A percentile compares a stretch with the other conserved stretches of the same genome.
phyloP scores from a whole-genome alignment of 1,139 yeast genomes.

The Blastobotrys capitulatus region DNA sequence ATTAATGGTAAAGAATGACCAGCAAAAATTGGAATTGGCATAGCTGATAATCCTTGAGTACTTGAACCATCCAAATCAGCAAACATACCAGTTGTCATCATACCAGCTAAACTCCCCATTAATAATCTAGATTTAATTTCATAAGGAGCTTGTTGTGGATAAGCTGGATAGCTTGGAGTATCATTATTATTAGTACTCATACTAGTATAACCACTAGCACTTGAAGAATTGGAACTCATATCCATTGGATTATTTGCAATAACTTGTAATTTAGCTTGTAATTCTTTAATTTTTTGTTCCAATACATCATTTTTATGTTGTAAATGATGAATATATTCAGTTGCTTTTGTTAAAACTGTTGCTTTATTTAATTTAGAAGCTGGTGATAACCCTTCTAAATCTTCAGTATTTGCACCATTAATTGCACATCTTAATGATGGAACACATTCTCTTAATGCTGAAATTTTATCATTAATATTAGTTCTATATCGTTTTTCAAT shows the following conservation, averaged over 20 bases:
- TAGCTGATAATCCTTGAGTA: conserved; percentile 30
- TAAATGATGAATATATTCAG: conserved; percentile 82
- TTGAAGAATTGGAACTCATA: not conserved
- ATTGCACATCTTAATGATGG: conserved; percentile 46
- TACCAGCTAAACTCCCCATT: conserved; percentile 37
- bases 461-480: conserved; percentile 66
- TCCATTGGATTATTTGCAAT: conserved; percentile 1
- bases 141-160: conserved; percentile 11
- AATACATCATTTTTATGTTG: conserved; percentile 61
- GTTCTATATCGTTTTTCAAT: conserved; percentile 76
- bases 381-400: conserved; percentile 82
- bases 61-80: conserved; percentile 13
- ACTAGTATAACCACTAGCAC: conserved; percentile 6
- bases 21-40: conserved; percentile 16
- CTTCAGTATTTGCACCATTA: conserved; percentile 35
- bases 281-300: conserved; percentile 47
- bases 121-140: conserved; percentile 15
- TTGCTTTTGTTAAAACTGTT: conserved; percentile 78
- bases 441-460: conserved; percentile 68
- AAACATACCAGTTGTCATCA: conserved; percentile 35
- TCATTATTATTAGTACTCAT: not conserved
- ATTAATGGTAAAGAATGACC: conserved; percentile 13
- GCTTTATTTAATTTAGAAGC: conserved; percentile 87
- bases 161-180: conserved; percentile 4
- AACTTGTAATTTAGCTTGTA: conserved; percentile 24